Evolutionary conservation across 257 asterid species (phyloP).

Genomic region (Forsythia suspensa): DNA sequence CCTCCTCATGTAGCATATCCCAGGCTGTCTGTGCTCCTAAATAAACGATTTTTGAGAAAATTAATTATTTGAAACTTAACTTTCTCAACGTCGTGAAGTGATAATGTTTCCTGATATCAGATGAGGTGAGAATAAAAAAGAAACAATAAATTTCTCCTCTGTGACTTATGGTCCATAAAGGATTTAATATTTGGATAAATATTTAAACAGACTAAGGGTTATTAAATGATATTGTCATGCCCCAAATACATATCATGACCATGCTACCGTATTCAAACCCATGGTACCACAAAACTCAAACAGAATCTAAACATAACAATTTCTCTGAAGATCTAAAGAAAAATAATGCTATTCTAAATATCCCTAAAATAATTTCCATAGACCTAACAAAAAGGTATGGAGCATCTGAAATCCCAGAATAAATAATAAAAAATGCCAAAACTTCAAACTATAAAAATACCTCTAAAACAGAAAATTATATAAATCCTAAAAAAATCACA

Average conservation of each 20-base stretch:
- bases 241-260: not conserved
- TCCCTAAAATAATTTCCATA: not conserved
- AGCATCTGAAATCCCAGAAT: not conserved
- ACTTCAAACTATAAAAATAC: not conserved
- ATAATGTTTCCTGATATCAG: not conserved
- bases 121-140: not conserved
- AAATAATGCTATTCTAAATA: not conserved
- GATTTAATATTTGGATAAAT: not conserved
- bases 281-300: not conserved
- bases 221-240: not conserved
- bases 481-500: not conserved
- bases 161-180: not conserved
- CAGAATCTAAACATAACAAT: not conserved
- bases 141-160: not conserved
- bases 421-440: not conserved
- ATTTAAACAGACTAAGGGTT: not conserved
- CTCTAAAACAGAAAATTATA: not conserved
- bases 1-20: slow-evolving; percentile 92
- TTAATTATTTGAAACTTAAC: not conserved
- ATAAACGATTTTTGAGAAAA: slow-evolving; percentile 7
- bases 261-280: not conserved
- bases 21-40: slow-evolving; percentile 92
- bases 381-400: not conserved
- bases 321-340: not conserved
- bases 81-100: slow-evolving; percentile 11